Conservation (phyloP, 805 yeast genomes). For the Spathaspora boniae region DNA sequence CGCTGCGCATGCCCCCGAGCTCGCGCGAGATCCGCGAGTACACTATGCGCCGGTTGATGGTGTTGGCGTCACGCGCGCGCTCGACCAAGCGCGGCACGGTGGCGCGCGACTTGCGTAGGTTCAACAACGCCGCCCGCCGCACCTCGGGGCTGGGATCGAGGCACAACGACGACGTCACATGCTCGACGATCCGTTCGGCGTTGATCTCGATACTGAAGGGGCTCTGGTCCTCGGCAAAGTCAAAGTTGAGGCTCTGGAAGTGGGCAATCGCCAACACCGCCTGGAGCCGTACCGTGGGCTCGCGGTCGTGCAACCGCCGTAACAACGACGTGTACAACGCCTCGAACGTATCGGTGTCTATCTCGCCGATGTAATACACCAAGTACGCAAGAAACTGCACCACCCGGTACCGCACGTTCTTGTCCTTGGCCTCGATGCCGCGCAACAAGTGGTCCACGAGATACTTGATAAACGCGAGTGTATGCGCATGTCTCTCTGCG, state of each 20-base stretch:
- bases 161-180: conserved; percentile 49
- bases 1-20: conserved; percentile 54
- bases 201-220: conserved; percentile 31
- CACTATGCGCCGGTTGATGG: conserved; percentile 67
- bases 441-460: conserved; percentile 65
- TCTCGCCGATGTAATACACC: conserved; percentile 68
- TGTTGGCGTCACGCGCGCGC: conserved; percentile 77
- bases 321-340: conserved; percentile 57
- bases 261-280: conserved; percentile 78
- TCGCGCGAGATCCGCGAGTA: conserved; percentile 66
- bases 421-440: conserved; percentile 76
- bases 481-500: conserved; percentile 39
- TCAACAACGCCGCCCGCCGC: conserved; percentile 75
- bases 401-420: conserved; percentile 73
- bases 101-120: conserved; percentile 51
- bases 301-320: conserved; percentile 69
- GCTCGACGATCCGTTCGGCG: conserved; percentile 8
- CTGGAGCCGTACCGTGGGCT: conserved; percentile 74
- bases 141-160: conserved; percentile 88
- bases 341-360: conserved; percentile 69
- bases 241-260: conserved; percentile 52
- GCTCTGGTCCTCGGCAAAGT: conserved; percentile 28
- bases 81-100: conserved; percentile 64
- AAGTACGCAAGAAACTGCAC: conserved; percentile 71
- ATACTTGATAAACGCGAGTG: conserved; percentile 53